Evolutionary conservation across 192 early-diverging fungal species (phyloP).

Genomic region (Dissophora ornata): DNA sequence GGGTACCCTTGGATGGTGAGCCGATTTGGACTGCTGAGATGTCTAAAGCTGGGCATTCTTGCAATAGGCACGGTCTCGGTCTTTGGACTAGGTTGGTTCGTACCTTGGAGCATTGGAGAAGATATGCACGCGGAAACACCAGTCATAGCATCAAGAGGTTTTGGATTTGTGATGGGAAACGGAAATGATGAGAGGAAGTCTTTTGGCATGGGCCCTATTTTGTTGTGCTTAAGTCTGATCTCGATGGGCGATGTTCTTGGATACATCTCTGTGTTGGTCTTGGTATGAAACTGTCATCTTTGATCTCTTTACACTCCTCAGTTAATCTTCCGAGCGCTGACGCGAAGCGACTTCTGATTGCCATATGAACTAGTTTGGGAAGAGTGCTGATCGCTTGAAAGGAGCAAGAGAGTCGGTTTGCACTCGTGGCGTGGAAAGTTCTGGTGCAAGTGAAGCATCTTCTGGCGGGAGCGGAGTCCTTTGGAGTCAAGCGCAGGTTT

Average conservation of each 20-base stretch:
- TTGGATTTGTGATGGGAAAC: too few species aligned
- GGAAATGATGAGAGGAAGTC: too few species aligned
- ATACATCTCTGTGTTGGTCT: slow-evolving; percentile 31
- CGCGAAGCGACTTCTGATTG: too few species aligned
- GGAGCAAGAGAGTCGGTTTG: neutral
- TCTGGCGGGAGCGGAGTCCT: slow-evolving; percentile 21
- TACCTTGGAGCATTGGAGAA: slow-evolving; percentile 17
- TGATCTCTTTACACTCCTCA: too few species aligned
- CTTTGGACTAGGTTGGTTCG: slow-evolving; percentile 22
- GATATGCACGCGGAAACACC: neutral
- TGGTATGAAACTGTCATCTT: too few species aligned
- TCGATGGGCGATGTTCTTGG: slow-evolving; percentile 43
- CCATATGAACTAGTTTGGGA: too few species aligned
- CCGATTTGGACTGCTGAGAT: slow-evolving; percentile 15
- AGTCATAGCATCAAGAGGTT: too few species aligned
- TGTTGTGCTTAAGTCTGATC: slow-evolving; percentile 28
- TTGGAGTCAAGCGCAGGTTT: slow-evolving; percentile 33
- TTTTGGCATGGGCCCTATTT: slow-evolving; percentile 15
- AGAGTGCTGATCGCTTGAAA: slow-evolving; percentile 29
- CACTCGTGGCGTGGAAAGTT: neutral
- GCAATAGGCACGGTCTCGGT: slow-evolving; percentile 24
- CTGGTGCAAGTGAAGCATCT: too few species aligned
- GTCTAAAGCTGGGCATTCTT: slow-evolving; percentile 18
- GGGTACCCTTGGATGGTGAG: slow-evolving; percentile 30
- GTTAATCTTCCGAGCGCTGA: too few species aligned